phyloP scores from a whole-genome alignment of 495 filamentous ascomycete species.

The Penicillium maclennaniae region DNA sequence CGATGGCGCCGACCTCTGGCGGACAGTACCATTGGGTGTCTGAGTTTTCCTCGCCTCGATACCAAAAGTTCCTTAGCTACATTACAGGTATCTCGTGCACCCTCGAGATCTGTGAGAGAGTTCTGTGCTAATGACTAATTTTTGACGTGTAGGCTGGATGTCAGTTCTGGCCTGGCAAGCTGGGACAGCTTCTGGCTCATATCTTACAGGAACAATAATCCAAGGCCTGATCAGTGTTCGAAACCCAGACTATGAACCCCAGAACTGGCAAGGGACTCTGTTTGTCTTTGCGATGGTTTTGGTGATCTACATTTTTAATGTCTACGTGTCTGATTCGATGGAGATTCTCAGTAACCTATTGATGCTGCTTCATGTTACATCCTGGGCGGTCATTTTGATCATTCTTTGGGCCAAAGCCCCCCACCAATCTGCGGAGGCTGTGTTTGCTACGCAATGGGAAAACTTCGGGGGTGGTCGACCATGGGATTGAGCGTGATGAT shows the following conservation, averaged over 20 bases:
- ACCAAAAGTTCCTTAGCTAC: constrained; percentile 45
- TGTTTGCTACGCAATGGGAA: constrained; percentile 42
- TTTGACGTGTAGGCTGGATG: constrained; percentile 43
- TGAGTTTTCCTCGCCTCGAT: constrained; percentile 40
- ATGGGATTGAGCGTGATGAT: constrained; percentile 48
- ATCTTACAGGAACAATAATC: constrained; percentile 43
- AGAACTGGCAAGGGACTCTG: constrained; percentile 43
- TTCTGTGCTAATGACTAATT: too few species aligned
- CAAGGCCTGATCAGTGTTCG: constrained; percentile 39
- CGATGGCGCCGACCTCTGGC: constrained; percentile 33
- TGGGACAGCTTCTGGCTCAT: constrained; percentile 34
- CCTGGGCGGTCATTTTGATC: constrained; percentile 32
- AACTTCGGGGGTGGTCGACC: constrained; percentile 48
- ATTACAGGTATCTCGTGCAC: constrained; percentile 26
- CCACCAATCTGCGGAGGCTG: constrained; percentile 30
- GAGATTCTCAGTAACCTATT: constrained; percentile 36
- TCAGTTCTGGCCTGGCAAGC: constrained; percentile 41
- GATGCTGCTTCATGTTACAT: constrained; percentile 39
- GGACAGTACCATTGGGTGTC: constrained; percentile 50
- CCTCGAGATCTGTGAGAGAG: too few species aligned
- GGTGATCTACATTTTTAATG: constrained; percentile 40
- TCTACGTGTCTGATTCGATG: constrained; percentile 33
- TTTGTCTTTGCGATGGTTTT: constrained; percentile 43
- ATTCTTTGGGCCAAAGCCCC: constrained; percentile 42
- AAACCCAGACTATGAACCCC: constrained; percentile 30